These are phyloP conservation scores for Terfezia boudieri DNA, from an alignment of 495 filamentous ascomycete genomes.

Conservation along the genomic window DNA sequence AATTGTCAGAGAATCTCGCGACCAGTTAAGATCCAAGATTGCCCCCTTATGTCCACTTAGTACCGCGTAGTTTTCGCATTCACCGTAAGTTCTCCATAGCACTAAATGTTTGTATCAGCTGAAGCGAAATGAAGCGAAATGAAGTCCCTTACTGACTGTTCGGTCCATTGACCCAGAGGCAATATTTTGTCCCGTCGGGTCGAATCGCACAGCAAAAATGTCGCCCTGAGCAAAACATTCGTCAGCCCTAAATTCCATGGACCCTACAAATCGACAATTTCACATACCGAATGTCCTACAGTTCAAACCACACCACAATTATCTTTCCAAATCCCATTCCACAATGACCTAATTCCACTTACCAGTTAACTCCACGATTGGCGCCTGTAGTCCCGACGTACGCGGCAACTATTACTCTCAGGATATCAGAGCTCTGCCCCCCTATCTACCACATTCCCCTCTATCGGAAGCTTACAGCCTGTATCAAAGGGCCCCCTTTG, in stretches of 20 bases:
- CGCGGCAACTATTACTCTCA: slow-evolving; percentile 40
- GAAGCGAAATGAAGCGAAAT: background rate
- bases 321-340: background rate
- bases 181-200: slow-evolving; percentile 65
- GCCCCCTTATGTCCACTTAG: slow-evolving; percentile 81
- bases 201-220: slow-evolving; percentile 78
- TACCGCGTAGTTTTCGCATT: slow-evolving; percentile 81
- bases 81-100: slow-evolving; percentile 76
- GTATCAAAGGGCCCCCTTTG: slow-evolving; percentile 48
- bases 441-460: slow-evolving; percentile 4
- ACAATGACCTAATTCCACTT: background rate
- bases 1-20: slow-evolving; percentile 69
- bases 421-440: slow-evolving; percentile 11
- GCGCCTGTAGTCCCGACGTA: slow-evolving; percentile 70
- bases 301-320: background rate
- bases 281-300: slow-evolving; percentile 29
- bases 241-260: background rate
- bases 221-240: slow-evolving; percentile 28
- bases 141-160: slow-evolving; percentile 44
- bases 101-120: slow-evolving; percentile 29
- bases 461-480: slow-evolving; percentile 18
- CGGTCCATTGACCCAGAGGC: slow-evolving; percentile 93
- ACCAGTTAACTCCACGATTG: slow-evolving; percentile 76
- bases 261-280: background rate
- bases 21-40: slow-evolving; percentile 41